Evolutionary conservation across 2,329 filamentous ascomycete genomes (phyloP).

Genomic region (Hypoxylon sp.): DNA sequence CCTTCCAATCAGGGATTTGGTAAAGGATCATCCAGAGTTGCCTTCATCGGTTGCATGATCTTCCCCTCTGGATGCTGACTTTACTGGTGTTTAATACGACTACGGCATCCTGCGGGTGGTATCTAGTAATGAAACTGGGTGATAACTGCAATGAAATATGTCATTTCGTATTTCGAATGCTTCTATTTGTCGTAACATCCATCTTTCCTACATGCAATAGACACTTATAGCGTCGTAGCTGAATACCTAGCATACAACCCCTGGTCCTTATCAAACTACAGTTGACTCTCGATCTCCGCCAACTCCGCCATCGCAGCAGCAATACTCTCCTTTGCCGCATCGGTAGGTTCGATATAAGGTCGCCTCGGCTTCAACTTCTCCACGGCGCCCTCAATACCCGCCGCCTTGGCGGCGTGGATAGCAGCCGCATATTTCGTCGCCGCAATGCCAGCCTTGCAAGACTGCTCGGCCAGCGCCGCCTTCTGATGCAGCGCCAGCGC

Average conservation of each 20-base stretch:
- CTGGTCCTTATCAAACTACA: no score
- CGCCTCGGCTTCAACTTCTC: conserved; percentile 65
- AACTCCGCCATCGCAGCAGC: conserved; percentile 51
- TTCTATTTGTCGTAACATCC: no score
- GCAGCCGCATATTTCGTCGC: conserved; percentile 74
- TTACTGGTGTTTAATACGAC: no score
- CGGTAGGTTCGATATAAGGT: conserved; percentile 64
- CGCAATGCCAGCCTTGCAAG: conserved; percentile 72
- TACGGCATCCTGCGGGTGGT: no score
- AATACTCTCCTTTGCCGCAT: conserved; percentile 55
- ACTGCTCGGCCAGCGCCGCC: conserved; percentile 71
- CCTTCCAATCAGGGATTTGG: conserved; percentile 48
- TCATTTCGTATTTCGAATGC: no score
- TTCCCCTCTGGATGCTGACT: no score
- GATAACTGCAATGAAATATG: no score
- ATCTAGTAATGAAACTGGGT: no score
- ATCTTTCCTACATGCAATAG: no score
- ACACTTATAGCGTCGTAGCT: no score
- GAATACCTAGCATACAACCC: no score
- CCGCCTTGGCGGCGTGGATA: conserved; percentile 64
- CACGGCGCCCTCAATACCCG: conserved; percentile 67
- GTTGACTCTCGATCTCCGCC: conserved; percentile 43
- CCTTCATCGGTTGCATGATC: no score
- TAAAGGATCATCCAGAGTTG: conserved; percentile 30
- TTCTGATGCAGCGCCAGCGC: conserved; percentile 68